phyloP scores from a whole-genome alignment of 2,329 filamentous ascomycete species.

The Verticillium nonalfalfae region DNA sequence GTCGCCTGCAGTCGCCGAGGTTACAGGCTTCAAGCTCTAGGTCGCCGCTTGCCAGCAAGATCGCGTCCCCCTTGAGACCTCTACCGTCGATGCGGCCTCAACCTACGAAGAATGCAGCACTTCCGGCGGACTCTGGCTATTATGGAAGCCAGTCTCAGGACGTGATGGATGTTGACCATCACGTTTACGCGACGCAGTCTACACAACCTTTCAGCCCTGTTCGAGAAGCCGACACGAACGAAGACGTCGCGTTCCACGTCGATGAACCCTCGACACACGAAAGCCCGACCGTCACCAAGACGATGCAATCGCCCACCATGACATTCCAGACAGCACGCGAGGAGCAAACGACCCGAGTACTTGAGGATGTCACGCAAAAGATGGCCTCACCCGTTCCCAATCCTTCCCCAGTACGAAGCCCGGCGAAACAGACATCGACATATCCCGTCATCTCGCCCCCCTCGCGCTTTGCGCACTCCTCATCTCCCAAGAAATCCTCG shows the following conservation, averaged over 20 bases:
- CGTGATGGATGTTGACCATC: constrained; percentile 30
- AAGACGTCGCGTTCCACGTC: constrained; percentile 11
- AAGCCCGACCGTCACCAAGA: constrained; percentile 13
- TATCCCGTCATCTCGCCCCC: constrained; percentile 12
- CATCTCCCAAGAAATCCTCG: constrained; percentile 15
- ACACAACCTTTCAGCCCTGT: constrained; percentile 7
- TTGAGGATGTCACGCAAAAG: constrained; percentile 11
- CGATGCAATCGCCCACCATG: constrained; percentile 23
- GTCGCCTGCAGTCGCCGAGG: constrained; percentile 47
- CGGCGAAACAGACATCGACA: constrained; percentile 3
- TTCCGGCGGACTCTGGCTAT: constrained; percentile 60
- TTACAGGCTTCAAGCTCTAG: constrained; percentile 49
- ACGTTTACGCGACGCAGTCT: constrained; percentile 15
- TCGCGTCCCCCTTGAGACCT: constrained; percentile 23
- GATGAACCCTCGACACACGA: constrained; percentile 7
- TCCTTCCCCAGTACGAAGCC: constrained; percentile 12
- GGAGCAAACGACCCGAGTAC: constrained; percentile 27
- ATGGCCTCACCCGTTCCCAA: constrained; percentile 9
- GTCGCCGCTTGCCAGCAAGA: constrained; percentile 25
- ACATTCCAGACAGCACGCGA: constrained; percentile 38
- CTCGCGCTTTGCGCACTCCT: constrained; percentile 3
- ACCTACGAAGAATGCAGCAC: constrained; percentile 23
- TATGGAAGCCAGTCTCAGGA: constrained; percentile 60
- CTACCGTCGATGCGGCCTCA: constrained; percentile 21
- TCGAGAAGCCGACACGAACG: constrained; percentile 4